These are phyloP conservation scores for Aspergillus amoenus DNA, from an alignment of 2,329 filamentous ascomycete genomes.

Conservation along the genomic window DNA sequence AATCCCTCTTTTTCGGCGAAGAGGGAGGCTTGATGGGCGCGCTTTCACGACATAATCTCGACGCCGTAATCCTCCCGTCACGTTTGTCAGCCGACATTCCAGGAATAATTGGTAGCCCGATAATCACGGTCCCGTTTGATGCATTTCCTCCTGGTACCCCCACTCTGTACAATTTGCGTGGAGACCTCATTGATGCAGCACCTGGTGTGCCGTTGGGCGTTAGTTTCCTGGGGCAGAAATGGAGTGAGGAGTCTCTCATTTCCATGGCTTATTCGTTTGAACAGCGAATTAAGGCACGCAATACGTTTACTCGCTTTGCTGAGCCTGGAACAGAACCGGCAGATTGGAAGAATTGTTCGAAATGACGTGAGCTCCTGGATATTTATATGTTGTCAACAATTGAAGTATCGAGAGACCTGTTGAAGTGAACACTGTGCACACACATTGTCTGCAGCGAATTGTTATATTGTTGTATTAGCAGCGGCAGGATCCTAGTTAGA, in stretches of 20 bases:
- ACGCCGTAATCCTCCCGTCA: constrained; percentile 63
- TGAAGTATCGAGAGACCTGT: background rate
- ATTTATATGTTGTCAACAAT: too few relatives aligned
- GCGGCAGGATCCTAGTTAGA: background rate
- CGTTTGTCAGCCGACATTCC: constrained; percentile 48
- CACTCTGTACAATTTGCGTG: constrained; percentile 41
- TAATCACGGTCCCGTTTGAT: constrained; percentile 64
- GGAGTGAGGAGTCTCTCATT: constrained; percentile 62
- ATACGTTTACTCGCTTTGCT: constrained; percentile 50
- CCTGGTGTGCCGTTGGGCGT: constrained; percentile 63
- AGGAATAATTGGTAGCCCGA: constrained; percentile 59
- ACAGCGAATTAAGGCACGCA: constrained; percentile 55
- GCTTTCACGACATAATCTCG: constrained; percentile 55
- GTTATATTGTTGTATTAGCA: background rate
- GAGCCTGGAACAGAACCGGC: constrained; percentile 49
- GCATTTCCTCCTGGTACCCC: constrained; percentile 51
- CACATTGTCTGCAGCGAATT: background rate
- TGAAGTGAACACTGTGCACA: background rate
- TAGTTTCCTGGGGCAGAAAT: constrained; percentile 61
- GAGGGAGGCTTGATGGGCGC: constrained; percentile 62
- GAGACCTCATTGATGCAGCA: constrained; percentile 53
- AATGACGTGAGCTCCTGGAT: too few relatives aligned
- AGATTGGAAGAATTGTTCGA: background rate
- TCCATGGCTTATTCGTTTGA: constrained; percentile 69
- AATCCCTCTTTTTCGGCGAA: constrained; percentile 55